Base-by-base conservation (phyloP, 176 grass and related monocot species). In the Oryza meyeriana region DNA sequence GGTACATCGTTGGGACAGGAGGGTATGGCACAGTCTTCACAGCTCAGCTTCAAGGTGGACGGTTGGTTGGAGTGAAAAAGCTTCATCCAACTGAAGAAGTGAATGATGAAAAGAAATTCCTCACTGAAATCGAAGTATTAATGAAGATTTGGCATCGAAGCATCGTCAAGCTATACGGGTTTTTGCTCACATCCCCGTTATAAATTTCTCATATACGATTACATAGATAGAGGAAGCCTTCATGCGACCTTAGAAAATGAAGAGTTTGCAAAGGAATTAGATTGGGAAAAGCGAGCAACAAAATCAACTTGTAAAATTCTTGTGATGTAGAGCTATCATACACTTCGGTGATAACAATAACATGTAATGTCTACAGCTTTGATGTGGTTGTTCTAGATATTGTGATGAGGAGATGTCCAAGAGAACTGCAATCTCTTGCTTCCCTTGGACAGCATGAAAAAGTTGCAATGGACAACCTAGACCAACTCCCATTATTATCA, bases 161-260 rank as follows among this genome's bases (percentile, higher is more conserved):
- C 66, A 81, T 81, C 16, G 66, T 71, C 25, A 78, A 76, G 72
- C 3, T 76, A 2, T 76, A 76, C 11, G 82, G 82, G 18, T 76
- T 76, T 30, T 84, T 84, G 81, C 18, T 76, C 72, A 3, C 72
- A 84, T 58, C 59, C 14, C 3, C 3, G 11, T 6, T 84, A 68
- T 63, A 75, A 18, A 29, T 84, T 84, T 66, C 62, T 76, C 8
- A 72, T 84, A 1, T 64, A 78, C 9, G 35, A 78, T 0, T 65
- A 78, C 26, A 78, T 78, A 6, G 26, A 78, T 26, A 1, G 8
- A 1, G 61, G 76, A 65, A 78, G 61, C 61, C 75, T 65, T 1
- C 16, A n/a, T n/a, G 7, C 1, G 1, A 34, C 3, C 3, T 45
- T 78, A 31, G 0, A 65, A 45, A 12, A 44, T 20, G 76, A 78